phyloP scores from a whole-genome alignment of 768 basidiomycete species.

The Serpula lacrymans region DNA sequence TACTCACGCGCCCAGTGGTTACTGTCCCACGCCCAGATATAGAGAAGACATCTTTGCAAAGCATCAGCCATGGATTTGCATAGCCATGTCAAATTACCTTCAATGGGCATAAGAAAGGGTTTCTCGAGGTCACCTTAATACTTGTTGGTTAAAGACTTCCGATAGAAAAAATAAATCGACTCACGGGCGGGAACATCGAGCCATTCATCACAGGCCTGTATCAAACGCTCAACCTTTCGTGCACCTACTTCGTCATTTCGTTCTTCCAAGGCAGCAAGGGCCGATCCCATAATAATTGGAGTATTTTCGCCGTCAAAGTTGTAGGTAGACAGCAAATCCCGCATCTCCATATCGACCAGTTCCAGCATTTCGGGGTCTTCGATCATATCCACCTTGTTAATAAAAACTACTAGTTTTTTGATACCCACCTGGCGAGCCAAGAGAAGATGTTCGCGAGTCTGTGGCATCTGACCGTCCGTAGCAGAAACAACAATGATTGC shows the following conservation, averaged over 20 bases:
- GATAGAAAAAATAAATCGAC: conserved; percentile 22
- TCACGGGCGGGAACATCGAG: conserved; percentile 88
- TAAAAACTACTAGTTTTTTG: conserved; percentile 96
- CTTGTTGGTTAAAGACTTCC: conserved; percentile 2
- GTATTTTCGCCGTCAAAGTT: conserved; percentile 97
- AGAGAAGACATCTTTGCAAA: conserved; percentile 78
- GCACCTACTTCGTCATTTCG: conserved; percentile 76
- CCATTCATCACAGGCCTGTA: conserved; percentile 90
- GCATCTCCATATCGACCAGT: conserved; percentile 99
- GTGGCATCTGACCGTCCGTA: conserved; percentile 99
- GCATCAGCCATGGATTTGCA: background rate
- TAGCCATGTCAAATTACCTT: conserved; percentile 45
- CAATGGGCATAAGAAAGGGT: conserved; percentile 94
- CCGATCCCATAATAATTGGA: conserved; percentile 97
- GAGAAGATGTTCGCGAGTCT: conserved; percentile 96
- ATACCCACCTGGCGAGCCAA: conserved; percentile 98
- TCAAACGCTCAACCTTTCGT: conserved; percentile 75
- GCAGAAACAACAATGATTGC: conserved; percentile 97
- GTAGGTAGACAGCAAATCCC: conserved; percentile 87
- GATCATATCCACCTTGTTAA: conserved; percentile 98
- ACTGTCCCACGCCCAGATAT: conserved; percentile 99
- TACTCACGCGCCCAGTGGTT: conserved; percentile 82
- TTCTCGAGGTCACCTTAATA: conserved; percentile 83
- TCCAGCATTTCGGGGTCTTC: conserved; percentile 98
- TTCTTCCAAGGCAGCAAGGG: conserved; percentile 90